Evolutionary conservation across 495 filamentous ascomycete species (phyloP).

Genomic region (Penicillium malachiteum): DNA sequence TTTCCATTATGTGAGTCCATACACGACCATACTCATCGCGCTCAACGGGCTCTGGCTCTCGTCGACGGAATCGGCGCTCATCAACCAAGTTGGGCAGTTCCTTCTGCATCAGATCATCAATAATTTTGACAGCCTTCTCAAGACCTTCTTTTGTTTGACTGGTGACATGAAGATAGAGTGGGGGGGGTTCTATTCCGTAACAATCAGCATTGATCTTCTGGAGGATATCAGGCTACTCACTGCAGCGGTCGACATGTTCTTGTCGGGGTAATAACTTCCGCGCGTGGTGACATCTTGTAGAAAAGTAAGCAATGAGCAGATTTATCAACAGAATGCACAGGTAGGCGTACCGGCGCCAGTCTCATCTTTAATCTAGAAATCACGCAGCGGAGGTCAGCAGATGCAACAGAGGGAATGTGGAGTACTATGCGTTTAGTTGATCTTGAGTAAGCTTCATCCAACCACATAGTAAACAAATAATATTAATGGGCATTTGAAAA

Average conservation of each 20-base stretch:
- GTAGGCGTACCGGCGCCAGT: conserved; percentile 98
- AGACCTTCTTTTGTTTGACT: conserved; percentile 90
- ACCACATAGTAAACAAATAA: conserved; percentile 53
- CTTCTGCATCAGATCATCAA: conserved; percentile 94
- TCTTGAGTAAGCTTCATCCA: conserved; percentile 79
- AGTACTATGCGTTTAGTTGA: conserved; percentile 64
- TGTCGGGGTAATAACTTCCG: conserved; percentile 94
- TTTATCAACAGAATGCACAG: conserved; percentile 44
- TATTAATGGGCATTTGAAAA: conserved; percentile 29
- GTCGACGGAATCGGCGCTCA: conserved; percentile 86
- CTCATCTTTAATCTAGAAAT: conserved; percentile 98
- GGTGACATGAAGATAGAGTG: conserved; percentile 91
- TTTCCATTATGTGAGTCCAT: conserved; percentile 29
- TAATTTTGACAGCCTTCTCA: conserved; percentile 78
- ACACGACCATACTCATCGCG: conserved; percentile 93
- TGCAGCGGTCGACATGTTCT: conserved; percentile 89
- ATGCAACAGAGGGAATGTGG: conserved; percentile 78
- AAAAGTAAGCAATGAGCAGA: conserved; percentile 58
- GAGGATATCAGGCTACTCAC: conserved; percentile 52
- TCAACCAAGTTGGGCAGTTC: conserved; percentile 94
- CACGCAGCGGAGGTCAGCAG: conserved; percentile 94
- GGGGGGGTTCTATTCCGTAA: conserved; percentile 70
- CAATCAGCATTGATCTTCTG: conserved; percentile 1
- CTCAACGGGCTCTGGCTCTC: conserved; percentile 87
- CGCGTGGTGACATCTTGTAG: conserved; percentile 98